Percentiles rank a stretch among this genome's conserved stretches.
Evolutionary conservation across 73 alveolate species (phyloP).

Genomic region (Halteria grandinella): DNA sequence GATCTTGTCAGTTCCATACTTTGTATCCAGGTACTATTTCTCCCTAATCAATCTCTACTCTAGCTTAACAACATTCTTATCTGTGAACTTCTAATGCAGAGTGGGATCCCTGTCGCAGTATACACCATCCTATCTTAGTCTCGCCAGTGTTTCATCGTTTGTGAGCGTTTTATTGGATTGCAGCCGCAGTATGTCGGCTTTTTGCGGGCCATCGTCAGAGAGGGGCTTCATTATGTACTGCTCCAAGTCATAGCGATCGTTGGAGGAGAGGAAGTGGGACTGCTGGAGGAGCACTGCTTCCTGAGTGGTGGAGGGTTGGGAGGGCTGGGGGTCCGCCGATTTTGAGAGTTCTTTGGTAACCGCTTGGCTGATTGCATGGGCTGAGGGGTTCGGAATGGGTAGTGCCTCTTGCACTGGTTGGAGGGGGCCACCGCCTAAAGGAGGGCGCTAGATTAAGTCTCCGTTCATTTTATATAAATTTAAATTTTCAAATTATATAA

Average conservation of each 20-base stretch:
- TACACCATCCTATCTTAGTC: slow-evolving; percentile 63
- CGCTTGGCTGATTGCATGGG: no score
- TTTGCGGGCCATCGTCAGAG: not conserved
- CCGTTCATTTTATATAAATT: slow-evolving; percentile 1
- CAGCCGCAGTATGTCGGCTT: slow-evolving; percentile 3
- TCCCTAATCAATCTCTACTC: slow-evolving; percentile 70
- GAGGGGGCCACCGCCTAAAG: no score
- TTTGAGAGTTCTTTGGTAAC: no score
- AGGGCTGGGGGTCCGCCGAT: no score
- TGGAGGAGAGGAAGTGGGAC: slow-evolving; percentile 15
- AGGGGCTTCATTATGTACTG: not conserved
- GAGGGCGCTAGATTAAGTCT: not conserved
- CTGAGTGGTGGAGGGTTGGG: no score
- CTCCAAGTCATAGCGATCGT: slow-evolving; percentile 27
- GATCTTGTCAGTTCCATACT: slow-evolving; percentile 22
- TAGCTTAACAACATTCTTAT: slow-evolving; percentile 51
- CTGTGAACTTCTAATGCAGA: slow-evolving; percentile 39
- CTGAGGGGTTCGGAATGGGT: no score
- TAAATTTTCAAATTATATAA: not conserved
- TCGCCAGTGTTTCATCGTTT: slow-evolving; percentile 15
- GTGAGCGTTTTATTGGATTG: slow-evolving; percentile 1
- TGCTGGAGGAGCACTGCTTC: no score
- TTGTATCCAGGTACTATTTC: not conserved
- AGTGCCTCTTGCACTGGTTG: no score
- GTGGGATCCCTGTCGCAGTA: slow-evolving; percentile 51